phyloP scores from a whole-genome alignment of 208 protist species.

The Crithidia acanthocephali region DNA sequence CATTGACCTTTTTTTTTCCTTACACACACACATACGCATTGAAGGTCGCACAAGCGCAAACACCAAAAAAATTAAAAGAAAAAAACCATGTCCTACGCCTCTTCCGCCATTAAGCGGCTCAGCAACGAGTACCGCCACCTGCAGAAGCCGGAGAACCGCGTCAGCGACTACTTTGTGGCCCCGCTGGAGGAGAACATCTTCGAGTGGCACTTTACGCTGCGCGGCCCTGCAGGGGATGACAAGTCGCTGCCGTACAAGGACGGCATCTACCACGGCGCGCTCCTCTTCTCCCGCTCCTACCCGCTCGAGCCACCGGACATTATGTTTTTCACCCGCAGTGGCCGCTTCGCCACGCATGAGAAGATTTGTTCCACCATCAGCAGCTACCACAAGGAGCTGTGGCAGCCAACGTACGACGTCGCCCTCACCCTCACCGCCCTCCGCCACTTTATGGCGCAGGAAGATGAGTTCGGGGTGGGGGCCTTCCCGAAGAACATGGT shows the following conservation, averaged over 20 bases:
- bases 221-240: slow-evolving; percentile 68
- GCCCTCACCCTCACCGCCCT: slow-evolving; percentile 68
- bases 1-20: slow-evolving; percentile 1
- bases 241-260: slow-evolving; percentile 54
- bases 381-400: slow-evolving; percentile 90
- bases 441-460: slow-evolving; percentile 84
- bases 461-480: slow-evolving; percentile 81
- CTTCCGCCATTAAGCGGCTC: slow-evolving; percentile 76
- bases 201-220: slow-evolving; percentile 98
- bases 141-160: slow-evolving; percentile 43
- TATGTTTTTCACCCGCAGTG: slow-evolving; percentile 88
- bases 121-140: slow-evolving; percentile 60
- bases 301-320: slow-evolving; percentile 90
- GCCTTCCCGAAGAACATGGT: slow-evolving; percentile 52
- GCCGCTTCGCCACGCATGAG: slow-evolving; percentile 77
- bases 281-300: slow-evolving; percentile 85
- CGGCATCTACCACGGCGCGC: slow-evolving; percentile 88
- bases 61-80: too few species aligned
- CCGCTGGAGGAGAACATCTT: slow-evolving; percentile 96
- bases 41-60: too few species aligned
- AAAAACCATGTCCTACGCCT: slow-evolving; percentile 38
- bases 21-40: too few species aligned
- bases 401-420: slow-evolving; percentile 84
- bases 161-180: slow-evolving; percentile 61
- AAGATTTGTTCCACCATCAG: slow-evolving; percentile 92